Evolutionary conservation across 106 monocot species (phyloP).

Genomic region (Ottelia alismoides): DNA sequence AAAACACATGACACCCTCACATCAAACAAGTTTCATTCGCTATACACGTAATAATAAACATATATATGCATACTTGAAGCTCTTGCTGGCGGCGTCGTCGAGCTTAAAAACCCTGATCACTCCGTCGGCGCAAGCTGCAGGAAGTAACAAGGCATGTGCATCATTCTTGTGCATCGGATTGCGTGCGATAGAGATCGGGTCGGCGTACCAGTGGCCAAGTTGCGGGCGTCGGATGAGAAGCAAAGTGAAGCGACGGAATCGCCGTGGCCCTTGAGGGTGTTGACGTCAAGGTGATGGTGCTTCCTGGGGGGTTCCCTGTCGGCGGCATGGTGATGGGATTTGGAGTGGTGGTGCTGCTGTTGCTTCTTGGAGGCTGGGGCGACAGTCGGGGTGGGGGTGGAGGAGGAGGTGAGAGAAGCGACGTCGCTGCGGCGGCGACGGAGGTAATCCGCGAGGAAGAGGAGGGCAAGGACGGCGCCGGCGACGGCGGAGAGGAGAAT

Average conservation of each 20-base stretch:
- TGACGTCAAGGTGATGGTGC: conserved; percentile 81
- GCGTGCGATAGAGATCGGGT: not conserved
- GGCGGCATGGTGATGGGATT: conserved; percentile 25
- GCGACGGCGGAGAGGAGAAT: conserved; percentile 45
- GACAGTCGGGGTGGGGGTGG: not conserved
- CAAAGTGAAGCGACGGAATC: conserved; percentile 62
- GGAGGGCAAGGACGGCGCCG: conserved; percentile 46
- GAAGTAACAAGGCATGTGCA: not conserved
- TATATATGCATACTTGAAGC: conserved; percentile 95
- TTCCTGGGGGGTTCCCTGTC: conserved; percentile 73
- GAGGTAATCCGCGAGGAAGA: conserved; percentile 85
- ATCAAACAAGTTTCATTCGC: too few species aligned
- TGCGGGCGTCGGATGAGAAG: conserved; percentile 74
- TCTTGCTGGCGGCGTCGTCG: conserved; percentile 82
- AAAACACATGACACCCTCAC: too few species aligned
- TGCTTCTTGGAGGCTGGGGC: conserved; percentile 11
- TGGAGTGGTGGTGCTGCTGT: conserved; percentile 10
- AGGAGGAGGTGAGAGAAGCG: conserved; percentile 28
- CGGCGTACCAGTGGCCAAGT: conserved; percentile 67
- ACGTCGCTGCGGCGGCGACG: conserved; percentile 71
- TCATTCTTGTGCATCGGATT: too few species aligned
- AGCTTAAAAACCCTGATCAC: conserved; percentile 68
- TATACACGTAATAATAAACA: too few species aligned
- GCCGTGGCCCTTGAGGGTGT: conserved; percentile 80
- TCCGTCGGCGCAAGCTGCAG: conserved; percentile 83